phyloP scores from a whole-genome alignment of 2,329 filamentous ascomycete species.

The Calonectria pteridis region DNA sequence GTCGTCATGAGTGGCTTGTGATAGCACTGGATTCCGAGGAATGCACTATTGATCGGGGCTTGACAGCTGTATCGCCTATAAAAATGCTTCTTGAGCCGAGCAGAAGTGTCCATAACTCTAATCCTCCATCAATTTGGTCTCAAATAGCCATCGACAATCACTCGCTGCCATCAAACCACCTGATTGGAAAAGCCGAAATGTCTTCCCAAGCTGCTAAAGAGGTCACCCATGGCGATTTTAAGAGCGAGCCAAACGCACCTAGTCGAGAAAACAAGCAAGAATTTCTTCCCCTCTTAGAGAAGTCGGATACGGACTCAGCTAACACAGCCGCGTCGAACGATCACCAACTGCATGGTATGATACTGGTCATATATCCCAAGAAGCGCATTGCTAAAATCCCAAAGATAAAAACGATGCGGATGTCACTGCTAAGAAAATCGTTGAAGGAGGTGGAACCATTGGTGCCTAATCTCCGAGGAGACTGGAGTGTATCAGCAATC shows the following conservation, averaged over 20 bases:
- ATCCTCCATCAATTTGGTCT: background rate
- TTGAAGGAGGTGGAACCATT: constrained; percentile 33
- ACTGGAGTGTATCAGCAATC: background rate
- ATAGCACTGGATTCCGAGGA: background rate
- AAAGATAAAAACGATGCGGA: constrained; percentile 36
- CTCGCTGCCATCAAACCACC: background rate
- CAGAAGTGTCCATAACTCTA: background rate
- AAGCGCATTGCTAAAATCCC: background rate
- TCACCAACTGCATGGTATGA: constrained; percentile 37
- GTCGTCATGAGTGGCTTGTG: constrained; percentile 40
- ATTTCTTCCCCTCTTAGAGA: constrained; percentile 35
- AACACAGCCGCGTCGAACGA: constrained; percentile 30
- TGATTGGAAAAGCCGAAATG: constrained; percentile 24
- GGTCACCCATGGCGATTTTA: constrained; percentile 27
- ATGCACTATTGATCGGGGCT: background rate
- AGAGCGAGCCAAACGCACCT: constrained; percentile 35
- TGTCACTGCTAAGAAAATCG: constrained; percentile 36
- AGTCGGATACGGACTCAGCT: constrained; percentile 32
- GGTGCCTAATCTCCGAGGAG: constrained; percentile 30
- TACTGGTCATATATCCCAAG: accelerated
- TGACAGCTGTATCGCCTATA: background rate
- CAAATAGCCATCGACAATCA: background rate
- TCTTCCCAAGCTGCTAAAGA: constrained; percentile 30
- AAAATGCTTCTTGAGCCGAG: background rate
- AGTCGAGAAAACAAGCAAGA: constrained; percentile 35